phyloP scores from a whole-genome alignment of 257 asterid genomes.

The Apocynum venetum region DNA sequence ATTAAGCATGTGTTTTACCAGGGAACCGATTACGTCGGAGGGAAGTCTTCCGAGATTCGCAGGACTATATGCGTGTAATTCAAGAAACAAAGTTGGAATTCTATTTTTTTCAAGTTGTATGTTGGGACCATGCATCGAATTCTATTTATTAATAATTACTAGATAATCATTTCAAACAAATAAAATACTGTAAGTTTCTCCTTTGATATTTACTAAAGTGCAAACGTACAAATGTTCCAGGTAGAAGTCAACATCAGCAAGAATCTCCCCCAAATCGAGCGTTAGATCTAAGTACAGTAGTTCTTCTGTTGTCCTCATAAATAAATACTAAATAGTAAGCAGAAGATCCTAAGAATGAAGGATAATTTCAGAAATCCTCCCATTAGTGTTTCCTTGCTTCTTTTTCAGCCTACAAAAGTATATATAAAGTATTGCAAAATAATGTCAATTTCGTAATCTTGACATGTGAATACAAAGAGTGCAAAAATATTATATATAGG shows the following conservation, averaged over 20 bases:
- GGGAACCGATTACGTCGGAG: too few relatives aligned
- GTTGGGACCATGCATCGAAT: too few relatives aligned
- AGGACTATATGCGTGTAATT: too few relatives aligned
- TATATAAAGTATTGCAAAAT: background rate
- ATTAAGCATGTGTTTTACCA: too few relatives aligned
- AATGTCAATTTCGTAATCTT: background rate
- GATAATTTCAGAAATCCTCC: background rate
- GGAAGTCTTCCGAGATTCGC: too few relatives aligned
- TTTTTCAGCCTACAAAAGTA: constrained; percentile 66
- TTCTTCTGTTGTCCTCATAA: background rate
- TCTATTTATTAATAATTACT: too few relatives aligned
- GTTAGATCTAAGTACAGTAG: background rate
- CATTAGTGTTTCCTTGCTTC: constrained; percentile 64
- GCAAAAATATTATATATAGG: too few relatives aligned
- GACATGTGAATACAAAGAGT: too few relatives aligned
- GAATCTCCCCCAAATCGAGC: constrained; percentile 2
- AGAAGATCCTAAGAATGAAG: background rate
- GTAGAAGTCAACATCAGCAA: background rate
- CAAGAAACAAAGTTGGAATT: too few relatives aligned
- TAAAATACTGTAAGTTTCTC: background rate
- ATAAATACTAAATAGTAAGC: too few relatives aligned
- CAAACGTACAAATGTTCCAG: background rate
- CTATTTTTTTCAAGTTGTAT: too few relatives aligned
- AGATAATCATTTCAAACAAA: background rate
- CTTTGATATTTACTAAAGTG: background rate